These are phyloP conservation scores for Metschnikowia baotianmanensis DNA, from an alignment of 805 yeast genomes.

Conservation along the genomic window DNA sequence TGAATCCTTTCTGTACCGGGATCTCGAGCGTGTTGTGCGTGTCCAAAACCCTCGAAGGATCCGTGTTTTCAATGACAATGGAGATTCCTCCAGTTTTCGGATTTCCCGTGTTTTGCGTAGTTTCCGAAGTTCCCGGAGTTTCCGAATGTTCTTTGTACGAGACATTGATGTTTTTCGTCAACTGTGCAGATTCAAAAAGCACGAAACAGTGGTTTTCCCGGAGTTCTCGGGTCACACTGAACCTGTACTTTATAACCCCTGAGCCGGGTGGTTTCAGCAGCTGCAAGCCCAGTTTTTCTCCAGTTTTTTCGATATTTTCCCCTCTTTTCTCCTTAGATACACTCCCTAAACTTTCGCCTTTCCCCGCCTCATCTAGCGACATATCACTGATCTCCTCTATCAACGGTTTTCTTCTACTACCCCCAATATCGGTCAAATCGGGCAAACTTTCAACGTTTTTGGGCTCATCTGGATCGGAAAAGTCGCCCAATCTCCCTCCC, in stretches of 20 bases:
- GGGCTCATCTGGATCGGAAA: conserved; percentile 9
- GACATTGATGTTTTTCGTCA: conserved; percentile 13
- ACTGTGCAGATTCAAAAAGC: conserved; percentile 19
- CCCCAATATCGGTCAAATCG: conserved; percentile 27
- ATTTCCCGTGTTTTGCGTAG: no score
- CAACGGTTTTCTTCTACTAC: conserved; percentile 36
- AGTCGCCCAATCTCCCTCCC: conserved; percentile 10
- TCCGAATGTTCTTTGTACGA: conserved; percentile 7
- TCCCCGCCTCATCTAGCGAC: conserved; percentile 6
- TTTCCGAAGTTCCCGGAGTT: no score
- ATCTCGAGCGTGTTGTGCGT: conserved; percentile 7
- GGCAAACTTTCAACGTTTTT: conserved; percentile 28
- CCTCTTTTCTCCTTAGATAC: background rate
- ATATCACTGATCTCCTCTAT: conserved; percentile 53
- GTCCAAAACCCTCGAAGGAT: conserved; percentile 4
- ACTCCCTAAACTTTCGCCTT: background rate
- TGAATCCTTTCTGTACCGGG: conserved; percentile 8
- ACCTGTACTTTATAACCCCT: conserved; percentile 8
- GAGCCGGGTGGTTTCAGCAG: background rate
- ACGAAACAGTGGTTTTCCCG: conserved; percentile 7
- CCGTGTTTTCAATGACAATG: no score
- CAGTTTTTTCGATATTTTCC: no score
- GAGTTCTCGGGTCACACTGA: conserved; percentile 6
- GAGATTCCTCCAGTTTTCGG: no score
- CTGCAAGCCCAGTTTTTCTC: no score